Conservation (phyloP, 176 grass and related monocot species). For the Avena atlantica region DNA sequence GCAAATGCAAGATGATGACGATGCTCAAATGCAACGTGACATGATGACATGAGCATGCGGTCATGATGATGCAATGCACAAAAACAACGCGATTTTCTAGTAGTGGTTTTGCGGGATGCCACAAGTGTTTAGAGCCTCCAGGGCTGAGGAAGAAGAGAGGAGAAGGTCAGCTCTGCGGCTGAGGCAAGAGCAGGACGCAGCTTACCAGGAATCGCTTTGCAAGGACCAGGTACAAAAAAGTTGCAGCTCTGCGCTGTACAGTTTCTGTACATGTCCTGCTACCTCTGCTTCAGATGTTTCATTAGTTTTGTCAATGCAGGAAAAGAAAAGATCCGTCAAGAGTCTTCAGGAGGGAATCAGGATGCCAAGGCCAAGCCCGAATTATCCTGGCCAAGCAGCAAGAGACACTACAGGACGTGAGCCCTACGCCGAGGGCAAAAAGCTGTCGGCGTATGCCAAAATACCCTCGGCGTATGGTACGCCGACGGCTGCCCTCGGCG, state of each 20-base stretch:
- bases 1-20: too few relatives aligned
- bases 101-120: too few relatives aligned
- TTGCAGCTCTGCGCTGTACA: neutral
- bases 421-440: too few relatives aligned
- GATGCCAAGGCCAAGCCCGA: conserved; percentile 28
- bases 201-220: conserved; percentile 67
- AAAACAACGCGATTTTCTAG: too few relatives aligned
- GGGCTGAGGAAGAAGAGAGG: conserved; percentile 60
- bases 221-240: conserved; percentile 58
- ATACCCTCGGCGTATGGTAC: too few relatives aligned
- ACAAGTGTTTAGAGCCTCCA: conserved; percentile 35
- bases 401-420: neutral
- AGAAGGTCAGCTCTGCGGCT: conserved; percentile 52
- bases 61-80: too few relatives aligned
- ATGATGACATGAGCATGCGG: too few relatives aligned
- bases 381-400: conserved; percentile 12
- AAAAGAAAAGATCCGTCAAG: conserved; percentile 51
- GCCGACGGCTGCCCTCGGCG: too few relatives aligned
- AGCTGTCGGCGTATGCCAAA: too few relatives aligned
- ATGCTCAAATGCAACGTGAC: too few relatives aligned
- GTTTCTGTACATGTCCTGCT: neutral
- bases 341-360: conserved; percentile 34
- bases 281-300: neutral
- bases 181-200: conserved; percentile 62
- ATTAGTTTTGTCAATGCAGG: conserved; percentile 39